Base-by-base conservation (phyloP, 2,329 filamentous ascomycete species). In the Aspergillus sp. region DNA sequence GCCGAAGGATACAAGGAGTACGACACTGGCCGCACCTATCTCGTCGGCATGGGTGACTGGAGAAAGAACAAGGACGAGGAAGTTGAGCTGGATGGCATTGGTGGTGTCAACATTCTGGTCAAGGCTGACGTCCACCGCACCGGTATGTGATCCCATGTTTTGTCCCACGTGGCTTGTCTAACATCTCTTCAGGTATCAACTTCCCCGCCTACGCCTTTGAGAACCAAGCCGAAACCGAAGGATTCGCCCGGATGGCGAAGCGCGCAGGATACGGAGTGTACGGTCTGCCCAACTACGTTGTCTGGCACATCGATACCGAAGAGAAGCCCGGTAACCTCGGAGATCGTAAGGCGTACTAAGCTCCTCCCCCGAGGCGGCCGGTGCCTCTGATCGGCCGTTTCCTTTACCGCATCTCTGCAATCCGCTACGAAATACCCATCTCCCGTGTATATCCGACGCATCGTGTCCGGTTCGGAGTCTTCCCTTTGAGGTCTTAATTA, bases 201-300 rank as follows among this genome's bases (percentile, higher is more conserved):
- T 99, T 99, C 73, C 94, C 94, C 8, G 86, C 85, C 69, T 99
- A 99, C 67, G 83, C 94, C 3, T 99, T 99, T 70, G 94, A 99
- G 72, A 97, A 99, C 73, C 94, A 99, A 76, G 94, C 94, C 58
- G 94, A 99, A 75, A 99, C 94, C 4, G 94, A 99, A 76, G 94
- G 94, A 6, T 99, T 99, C 67, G 94, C 94, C 35, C 96, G 95
- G 73, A 99, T 99, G 94, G 94, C 94, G 54, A 96, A 95, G 77
- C 82, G 91, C 58, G 94, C 94, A 16, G 94, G 94, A 42, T 97
- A 96, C 70, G 82, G 90, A 66, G 94, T 99, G 22, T 83, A 90
- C 61, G 94, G 94, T 43, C 79, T 99, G 51, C 94, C 93, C 40
- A 99, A 99, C 72, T 99, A 99, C 70, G 87, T 99, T 47, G 93